Percentiles rank a stretch among this genome's conserved stretches.
Evolutionary conservation across 345 rosid species (phyloP).

Genomic region (Arabis alpina): DNA sequence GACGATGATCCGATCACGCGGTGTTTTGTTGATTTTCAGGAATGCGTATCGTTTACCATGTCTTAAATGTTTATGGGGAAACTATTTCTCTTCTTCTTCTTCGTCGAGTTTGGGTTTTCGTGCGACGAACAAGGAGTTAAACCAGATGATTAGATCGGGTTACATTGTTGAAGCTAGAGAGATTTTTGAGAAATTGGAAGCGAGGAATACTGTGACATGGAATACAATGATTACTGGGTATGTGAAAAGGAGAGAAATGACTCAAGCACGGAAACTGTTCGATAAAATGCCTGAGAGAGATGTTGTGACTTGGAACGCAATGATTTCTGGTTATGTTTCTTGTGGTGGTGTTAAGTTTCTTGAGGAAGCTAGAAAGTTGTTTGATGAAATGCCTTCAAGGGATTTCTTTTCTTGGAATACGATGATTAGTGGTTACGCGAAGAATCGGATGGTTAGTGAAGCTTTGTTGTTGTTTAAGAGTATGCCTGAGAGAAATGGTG

Average conservation of each 20-base stretch:
- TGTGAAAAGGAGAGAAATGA: conserved; percentile 47
- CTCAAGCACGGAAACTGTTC: conserved; percentile 61
- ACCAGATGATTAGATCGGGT: conserved; percentile 52
- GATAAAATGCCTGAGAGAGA: conserved; percentile 66
- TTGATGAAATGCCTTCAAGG: conserved; percentile 45
- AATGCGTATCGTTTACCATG: background rate
- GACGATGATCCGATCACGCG: conserved; percentile 32
- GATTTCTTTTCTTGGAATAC: conserved; percentile 68
- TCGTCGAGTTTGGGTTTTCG: conserved; percentile 39
- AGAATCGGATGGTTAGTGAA: conserved; percentile 59
- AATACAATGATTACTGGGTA: conserved; percentile 68
- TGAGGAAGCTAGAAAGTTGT: conserved; percentile 40
- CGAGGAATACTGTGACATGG: conserved; percentile 62
- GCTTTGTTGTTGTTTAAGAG: conserved; percentile 52
- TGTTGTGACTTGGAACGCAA: conserved; percentile 64
- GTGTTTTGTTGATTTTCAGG: conserved; percentile 8
- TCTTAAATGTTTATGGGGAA: background rate
- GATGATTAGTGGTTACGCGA: conserved; percentile 77
- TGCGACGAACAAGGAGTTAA: conserved; percentile 50
- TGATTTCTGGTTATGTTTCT: conserved; percentile 64
- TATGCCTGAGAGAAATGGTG: conserved; percentile 63
- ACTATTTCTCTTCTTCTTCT: conserved; percentile 23
- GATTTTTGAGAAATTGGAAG: conserved; percentile 48
- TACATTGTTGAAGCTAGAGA: conserved; percentile 57
- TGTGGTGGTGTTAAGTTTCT: conserved; percentile 52